phyloP scores from a whole-genome alignment of 2,329 filamentous ascomycete species.

The Pestalotiopsis sp. region DNA sequence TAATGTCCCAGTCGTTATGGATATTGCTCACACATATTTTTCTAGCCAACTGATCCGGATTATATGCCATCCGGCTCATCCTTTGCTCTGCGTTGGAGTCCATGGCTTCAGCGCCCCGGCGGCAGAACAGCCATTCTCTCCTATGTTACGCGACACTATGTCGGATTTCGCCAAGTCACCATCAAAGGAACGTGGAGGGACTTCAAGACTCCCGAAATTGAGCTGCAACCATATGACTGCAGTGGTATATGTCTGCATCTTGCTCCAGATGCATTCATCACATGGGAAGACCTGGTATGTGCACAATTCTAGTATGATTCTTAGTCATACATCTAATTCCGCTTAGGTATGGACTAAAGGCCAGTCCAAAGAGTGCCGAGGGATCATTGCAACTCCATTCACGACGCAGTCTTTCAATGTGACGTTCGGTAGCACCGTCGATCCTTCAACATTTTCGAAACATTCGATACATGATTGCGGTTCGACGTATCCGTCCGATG shows the following conservation, averaged over 20 bases:
- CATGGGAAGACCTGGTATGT: constrained; percentile 54
- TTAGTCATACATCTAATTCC: constrained; percentile 14
- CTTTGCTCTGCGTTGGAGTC: constrained; percentile 55
- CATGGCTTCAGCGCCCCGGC: constrained; percentile 43
- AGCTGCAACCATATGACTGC: constrained; percentile 41
- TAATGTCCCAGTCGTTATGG: neutral
- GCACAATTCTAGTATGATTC: neutral
- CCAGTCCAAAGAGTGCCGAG: constrained; percentile 44
- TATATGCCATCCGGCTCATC: constrained; percentile 48
- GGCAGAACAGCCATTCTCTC: constrained; percentile 45
- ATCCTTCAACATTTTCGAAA: constrained; percentile 16
- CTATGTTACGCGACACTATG: constrained; percentile 50
- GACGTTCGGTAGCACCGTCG: constrained; percentile 32
- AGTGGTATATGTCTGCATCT: constrained; percentile 51
- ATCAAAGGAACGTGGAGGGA: constrained; percentile 36
- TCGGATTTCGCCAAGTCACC: constrained; percentile 54
- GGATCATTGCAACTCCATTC: constrained; percentile 54
- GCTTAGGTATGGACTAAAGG: constrained; percentile 43
- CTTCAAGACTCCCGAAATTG: constrained; percentile 36
- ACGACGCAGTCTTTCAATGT: constrained; percentile 52
- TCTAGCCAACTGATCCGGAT: constrained; percentile 43
- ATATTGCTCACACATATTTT: neutral
- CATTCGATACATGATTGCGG: constrained; percentile 46
- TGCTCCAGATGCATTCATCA: constrained; percentile 52
- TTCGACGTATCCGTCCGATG: constrained; percentile 42